phyloP scores from a whole-genome alignment of 176 grass and related monocot genomes.

The Cenchrus americanus region DNA sequence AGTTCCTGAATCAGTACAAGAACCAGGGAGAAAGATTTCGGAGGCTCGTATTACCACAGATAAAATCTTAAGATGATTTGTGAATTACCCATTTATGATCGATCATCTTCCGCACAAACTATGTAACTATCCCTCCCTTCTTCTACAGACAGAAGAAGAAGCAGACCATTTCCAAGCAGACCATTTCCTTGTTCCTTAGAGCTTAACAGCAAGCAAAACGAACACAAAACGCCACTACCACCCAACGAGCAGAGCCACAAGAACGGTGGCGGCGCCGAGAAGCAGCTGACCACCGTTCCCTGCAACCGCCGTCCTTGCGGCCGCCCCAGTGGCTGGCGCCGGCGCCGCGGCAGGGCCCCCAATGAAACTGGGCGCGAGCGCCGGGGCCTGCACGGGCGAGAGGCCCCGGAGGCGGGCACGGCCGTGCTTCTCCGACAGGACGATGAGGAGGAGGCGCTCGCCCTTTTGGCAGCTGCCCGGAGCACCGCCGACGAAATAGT shows the following conservation, averaged over 20 bases:
- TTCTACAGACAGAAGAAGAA: constrained; percentile 47
- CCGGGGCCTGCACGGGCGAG: background rate
- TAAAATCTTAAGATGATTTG: background rate
- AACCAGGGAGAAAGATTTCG: background rate
- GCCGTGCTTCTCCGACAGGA: constrained; percentile 61
- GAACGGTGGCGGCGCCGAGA: constrained; percentile 4
- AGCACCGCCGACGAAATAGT: constrained; percentile 60
- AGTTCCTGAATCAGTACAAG: no score
- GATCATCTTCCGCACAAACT: background rate
- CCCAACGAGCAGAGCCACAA: background rate
- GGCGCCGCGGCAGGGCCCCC: background rate
- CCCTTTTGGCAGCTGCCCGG: constrained; percentile 56
- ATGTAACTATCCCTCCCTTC: background rate
- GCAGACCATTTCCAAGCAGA: background rate
- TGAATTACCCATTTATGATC: constrained; percentile 8
- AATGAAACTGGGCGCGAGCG: background rate
- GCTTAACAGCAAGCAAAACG: background rate
- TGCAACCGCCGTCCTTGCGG: background rate
- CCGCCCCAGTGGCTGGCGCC: background rate
- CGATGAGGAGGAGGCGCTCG: constrained; percentile 56
- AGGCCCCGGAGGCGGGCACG: background rate
- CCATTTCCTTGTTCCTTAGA: background rate
- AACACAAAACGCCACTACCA: constrained; percentile 12
- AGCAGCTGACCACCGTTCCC: background rate
- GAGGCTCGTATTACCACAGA: background rate